Evolutionary conservation across 495 filamentous ascomycete species (phyloP).

Genomic region (Penicillium lagena): DNA sequence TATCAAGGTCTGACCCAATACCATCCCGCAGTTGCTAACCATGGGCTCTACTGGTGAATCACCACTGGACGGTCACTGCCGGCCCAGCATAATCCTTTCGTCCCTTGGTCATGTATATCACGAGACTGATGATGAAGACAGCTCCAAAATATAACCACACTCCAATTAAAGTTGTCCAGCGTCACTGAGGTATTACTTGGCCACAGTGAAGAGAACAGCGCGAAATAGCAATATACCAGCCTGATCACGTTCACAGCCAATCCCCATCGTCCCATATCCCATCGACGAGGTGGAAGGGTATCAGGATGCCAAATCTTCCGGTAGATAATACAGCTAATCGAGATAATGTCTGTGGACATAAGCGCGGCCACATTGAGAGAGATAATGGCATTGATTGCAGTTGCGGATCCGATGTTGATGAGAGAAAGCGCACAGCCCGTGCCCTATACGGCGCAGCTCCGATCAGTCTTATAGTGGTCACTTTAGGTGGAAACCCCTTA

Average conservation of each 20-base stretch:
- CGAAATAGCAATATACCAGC: conserved; percentile 18
- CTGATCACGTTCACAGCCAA: conserved; percentile 30
- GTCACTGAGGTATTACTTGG: conserved; percentile 26
- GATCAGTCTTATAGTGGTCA: too few relatives aligned
- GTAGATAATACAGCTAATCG: conserved; percentile 28
- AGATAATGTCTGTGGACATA: conserved; percentile 27
- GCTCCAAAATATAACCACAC: conserved; percentile 35
- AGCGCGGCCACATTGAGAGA: conserved; percentile 34
- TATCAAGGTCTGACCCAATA: too few relatives aligned
- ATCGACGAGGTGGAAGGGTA: conserved; percentile 31
- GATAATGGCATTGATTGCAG: conserved; percentile 39
- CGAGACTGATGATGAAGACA: conserved; percentile 30
- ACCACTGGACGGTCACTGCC: conserved; percentile 11
- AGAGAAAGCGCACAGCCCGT: conserved; percentile 16
- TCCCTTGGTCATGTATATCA: conserved; percentile 26
- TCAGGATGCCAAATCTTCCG: conserved; percentile 26
- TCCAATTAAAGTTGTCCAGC: conserved; percentile 41
- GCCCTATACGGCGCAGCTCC: too few relatives aligned
- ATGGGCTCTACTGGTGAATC: too few relatives aligned
- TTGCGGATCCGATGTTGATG: conserved; percentile 29
- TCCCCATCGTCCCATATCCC: conserved; percentile 28
- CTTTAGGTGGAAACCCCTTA: too few relatives aligned
- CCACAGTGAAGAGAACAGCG: conserved; percentile 37
- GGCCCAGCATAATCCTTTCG: conserved; percentile 21
- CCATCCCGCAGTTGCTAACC: too few relatives aligned